Evolutionary conservation across 352 stramenopile genomes (phyloP), one percentile per base, ranked within the genome.

Genomic region (Phytophthora cryptogea): DNA sequence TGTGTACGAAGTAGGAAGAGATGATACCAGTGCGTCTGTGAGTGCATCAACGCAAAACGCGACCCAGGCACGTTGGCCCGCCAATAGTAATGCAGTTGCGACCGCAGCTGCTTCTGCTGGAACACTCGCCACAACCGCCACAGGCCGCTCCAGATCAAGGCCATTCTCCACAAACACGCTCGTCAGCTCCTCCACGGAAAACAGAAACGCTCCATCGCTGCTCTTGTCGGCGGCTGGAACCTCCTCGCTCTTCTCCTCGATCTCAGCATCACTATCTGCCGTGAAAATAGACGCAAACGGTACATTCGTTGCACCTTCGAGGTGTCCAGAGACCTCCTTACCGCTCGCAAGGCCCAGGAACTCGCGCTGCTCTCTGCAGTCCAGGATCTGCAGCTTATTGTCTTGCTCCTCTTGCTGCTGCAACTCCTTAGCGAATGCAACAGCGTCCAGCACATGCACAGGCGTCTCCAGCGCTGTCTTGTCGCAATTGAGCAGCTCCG

Each of bases 21-120:
- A 59, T 17, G 54, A 49, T 9, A 88, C 61, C 16, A 88, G 48
- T 9, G 62, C 54, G 31, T 86, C 66, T 8, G 52, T 74, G 20
- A 90, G 77, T 35, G 66, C 17, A 13, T 69, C 62, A 6, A 64
- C 31, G 26, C 68, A 85, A 33, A 89, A 70, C 43, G 72, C 53
- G 16, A 87, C 59, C 16, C 42, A 65, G 5, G 55, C 35, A 28
- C 74, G 52, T n/a, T 69, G 62, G 8, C 80, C 77, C 9, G 65
- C 70, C 28, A 89, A 52, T 16, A 86, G 43, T 26, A 89, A 51
- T 0, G 66, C 72, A 56, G 74, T 89, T 6, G 85, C 85, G 31
- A 92, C 79, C 3, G 78, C 63, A 43, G 85, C 83, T 28, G 76
- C 83, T 67, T 92, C 78, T 7, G 67, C 56, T 4, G 61, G 63